Conservation (phyloP, 2,329 filamentous ascomycete species). For the Fusarium tuaranense region DNA sequence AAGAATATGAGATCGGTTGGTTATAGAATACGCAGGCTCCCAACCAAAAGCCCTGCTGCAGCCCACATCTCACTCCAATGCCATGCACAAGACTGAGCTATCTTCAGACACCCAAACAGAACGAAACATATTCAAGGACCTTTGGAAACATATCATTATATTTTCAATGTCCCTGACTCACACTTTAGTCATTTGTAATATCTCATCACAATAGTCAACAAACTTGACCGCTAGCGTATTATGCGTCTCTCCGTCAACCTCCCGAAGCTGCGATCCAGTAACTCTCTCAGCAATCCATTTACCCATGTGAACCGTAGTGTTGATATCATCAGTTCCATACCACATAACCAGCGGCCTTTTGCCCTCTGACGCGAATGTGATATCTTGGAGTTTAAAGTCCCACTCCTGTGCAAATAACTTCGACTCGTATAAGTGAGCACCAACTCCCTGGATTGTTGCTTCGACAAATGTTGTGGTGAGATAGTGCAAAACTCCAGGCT, state of each 20-base stretch:
- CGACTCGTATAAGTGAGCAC: constrained; percentile 5
- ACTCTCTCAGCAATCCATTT: constrained; percentile 16
- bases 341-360: constrained; percentile 10
- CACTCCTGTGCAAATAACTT: constrained; percentile 4
- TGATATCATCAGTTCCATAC: constrained; percentile 16
- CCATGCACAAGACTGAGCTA: neutral
- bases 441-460: constrained; percentile 11
- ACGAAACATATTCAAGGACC: too few relatives aligned
- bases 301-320: constrained; percentile 21
- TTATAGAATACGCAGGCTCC: neutral
- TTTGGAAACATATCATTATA: neutral
- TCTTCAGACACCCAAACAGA: too few relatives aligned
- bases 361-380: constrained; percentile 9
- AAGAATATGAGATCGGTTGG: too few relatives aligned
- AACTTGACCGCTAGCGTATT: constrained; percentile 5
- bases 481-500: neutral
- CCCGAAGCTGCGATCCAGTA: constrained; percentile 3
- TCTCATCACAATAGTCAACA: constrained; percentile 17
- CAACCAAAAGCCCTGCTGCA: neutral
- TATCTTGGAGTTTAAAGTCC: constrained; percentile 17
- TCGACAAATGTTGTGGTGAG: constrained; percentile 6
- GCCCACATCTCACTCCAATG: neutral
- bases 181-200: neutral
- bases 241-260: constrained; percentile 19
- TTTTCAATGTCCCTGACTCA: neutral